A percentile compares a stretch with the other conserved stretches of the same genome.
Evolutionary conservation across 805 yeast species (phyloP).

Genomic region (Kodamaea sagamina): DNA sequence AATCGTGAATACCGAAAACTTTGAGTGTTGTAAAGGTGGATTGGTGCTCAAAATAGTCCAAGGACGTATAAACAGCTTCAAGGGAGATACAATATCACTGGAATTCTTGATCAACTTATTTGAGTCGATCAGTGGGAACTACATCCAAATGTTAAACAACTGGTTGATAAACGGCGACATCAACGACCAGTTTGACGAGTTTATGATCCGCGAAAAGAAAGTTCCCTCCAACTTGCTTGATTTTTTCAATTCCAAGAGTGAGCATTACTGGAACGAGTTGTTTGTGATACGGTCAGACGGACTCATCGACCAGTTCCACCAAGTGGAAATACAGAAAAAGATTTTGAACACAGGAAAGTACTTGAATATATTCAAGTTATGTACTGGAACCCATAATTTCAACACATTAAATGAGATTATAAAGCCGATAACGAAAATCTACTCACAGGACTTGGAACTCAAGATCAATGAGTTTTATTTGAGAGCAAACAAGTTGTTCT

Average conservation of each 20-base stretch:
- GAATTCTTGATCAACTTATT: constrained; percentile 56
- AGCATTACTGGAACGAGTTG: constrained; percentile 72
- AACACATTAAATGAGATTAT: constrained; percentile 28
- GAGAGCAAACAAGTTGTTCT: constrained; percentile 64
- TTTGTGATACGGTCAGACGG: constrained; percentile 77
- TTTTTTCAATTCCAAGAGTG: constrained; percentile 44
- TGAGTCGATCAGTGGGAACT: constrained; percentile 60
- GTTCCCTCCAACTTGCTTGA: constrained; percentile 28
- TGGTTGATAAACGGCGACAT: constrained; percentile 80
- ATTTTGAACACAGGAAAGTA: constrained; percentile 83
- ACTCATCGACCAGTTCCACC: constrained; percentile 62
- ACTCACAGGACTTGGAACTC: constrained; percentile 50
- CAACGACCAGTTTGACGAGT: constrained; percentile 80
- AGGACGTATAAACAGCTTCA: constrained; percentile 51
- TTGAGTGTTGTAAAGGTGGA: constrained; percentile 76
- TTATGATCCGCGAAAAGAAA: constrained; percentile 58
- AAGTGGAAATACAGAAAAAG: constrained; percentile 56
- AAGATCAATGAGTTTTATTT: constrained; percentile 62
- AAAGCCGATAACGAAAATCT: constrained; percentile 30
- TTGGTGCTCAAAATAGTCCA: constrained; percentile 64
- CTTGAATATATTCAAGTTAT: constrained; percentile 66
- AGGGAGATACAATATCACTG: constrained; percentile 64
- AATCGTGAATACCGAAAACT: constrained; percentile 48
- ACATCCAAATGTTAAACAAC: constrained; percentile 64
- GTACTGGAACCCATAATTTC: constrained; percentile 50